Percentiles rank a stretch among this genome's conserved stretches.
These are phyloP conservation scores for Zoysia japonica DNA, from an alignment of 176 grass and related monocot species.

Conservation along the genomic window DNA sequence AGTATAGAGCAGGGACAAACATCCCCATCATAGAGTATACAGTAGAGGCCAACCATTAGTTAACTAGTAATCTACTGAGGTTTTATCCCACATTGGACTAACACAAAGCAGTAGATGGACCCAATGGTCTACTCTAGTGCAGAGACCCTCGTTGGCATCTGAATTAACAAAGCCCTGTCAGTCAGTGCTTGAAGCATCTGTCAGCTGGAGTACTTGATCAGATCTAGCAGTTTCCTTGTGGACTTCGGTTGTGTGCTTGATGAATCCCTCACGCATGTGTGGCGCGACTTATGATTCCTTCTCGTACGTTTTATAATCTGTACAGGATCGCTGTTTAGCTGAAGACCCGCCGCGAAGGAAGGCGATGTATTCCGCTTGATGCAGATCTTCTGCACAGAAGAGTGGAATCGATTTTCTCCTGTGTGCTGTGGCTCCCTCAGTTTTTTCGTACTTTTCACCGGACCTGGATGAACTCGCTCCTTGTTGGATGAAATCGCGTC, in stretches of 20 bases:
- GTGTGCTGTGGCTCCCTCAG: not conserved
- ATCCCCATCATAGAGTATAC: constrained; percentile 34
- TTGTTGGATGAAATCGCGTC: not conserved
- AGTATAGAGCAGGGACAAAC: constrained; percentile 38
- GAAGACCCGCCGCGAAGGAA: constrained; percentile 54
- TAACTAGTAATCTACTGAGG: constrained; percentile 13
- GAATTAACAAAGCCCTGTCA: constrained; percentile 23
- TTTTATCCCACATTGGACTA: constrained; percentile 33
- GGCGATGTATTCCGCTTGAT: constrained; percentile 50
- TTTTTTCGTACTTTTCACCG: not conserved
- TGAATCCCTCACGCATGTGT: constrained; percentile 12
- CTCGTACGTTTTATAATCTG: not conserved
- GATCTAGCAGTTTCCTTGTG: constrained; percentile 51
- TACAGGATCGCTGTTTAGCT: constrained; percentile 34
- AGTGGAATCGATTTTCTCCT: not conserved
- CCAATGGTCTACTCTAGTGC: constrained; percentile 27
- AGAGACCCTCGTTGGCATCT: constrained; percentile 44
- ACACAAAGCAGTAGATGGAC: constrained; percentile 38
- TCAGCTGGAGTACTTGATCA: constrained; percentile 35
- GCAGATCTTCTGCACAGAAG: constrained; percentile 41
- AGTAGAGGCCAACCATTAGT: constrained; percentile 1
- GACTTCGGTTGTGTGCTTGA: constrained; percentile 24
- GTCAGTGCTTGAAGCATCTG: constrained; percentile 13
- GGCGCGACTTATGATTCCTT: constrained; percentile 19
- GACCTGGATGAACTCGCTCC: not conserved